Conservation (phyloP, 495 filamentous ascomycete genomes). For the Amorphotheca resinae region DNA sequence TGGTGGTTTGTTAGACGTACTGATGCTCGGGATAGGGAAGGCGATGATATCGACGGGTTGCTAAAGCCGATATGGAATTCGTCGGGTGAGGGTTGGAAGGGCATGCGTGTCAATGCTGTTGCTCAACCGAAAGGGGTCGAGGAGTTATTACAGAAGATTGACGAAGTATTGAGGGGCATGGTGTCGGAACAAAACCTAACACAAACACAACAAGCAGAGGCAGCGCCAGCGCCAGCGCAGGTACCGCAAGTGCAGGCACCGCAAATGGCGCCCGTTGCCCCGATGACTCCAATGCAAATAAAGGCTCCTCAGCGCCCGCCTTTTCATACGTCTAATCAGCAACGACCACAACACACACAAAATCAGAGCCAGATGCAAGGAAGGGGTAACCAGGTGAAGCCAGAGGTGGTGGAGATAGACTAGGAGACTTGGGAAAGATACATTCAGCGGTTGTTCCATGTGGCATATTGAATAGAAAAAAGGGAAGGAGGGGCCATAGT, state of each 20-base stretch:
- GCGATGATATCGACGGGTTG: slow-evolving; percentile 13
- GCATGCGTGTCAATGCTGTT: slow-evolving; percentile 17
- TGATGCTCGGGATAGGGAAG: slow-evolving; percentile 3
- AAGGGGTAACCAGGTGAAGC: background rate
- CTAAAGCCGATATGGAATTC: slow-evolving; percentile 16
- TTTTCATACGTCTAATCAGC: slow-evolving; percentile 9
- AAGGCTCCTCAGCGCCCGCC: slow-evolving; percentile 2
- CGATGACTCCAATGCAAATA: background rate
- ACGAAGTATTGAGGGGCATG: slow-evolving; percentile 15
- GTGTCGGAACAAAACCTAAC: background rate
- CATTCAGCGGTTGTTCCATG: too few species aligned
- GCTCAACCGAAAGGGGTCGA: slow-evolving; percentile 10
- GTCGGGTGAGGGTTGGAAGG: slow-evolving; percentile 11
- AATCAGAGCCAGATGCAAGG: slow-evolving; percentile 14
- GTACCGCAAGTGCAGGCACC: slow-evolving; percentile 8
- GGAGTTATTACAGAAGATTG: slow-evolving; percentile 12
- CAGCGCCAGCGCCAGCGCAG: slow-evolving; percentile 3
- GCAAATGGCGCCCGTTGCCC: slow-evolving; percentile 1
- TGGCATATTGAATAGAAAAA: too few species aligned
- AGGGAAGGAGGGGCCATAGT: too few species aligned
- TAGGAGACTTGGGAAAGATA: background rate
- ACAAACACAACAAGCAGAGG: background rate
- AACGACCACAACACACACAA: slow-evolving; percentile 9
- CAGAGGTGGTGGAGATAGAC: slow-evolving; percentile 19
- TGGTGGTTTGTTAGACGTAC: slow-evolving; percentile 28